Conservation (phyloP, 2,329 filamentous ascomycete genomes). For the Claviceps monticola region DNA sequence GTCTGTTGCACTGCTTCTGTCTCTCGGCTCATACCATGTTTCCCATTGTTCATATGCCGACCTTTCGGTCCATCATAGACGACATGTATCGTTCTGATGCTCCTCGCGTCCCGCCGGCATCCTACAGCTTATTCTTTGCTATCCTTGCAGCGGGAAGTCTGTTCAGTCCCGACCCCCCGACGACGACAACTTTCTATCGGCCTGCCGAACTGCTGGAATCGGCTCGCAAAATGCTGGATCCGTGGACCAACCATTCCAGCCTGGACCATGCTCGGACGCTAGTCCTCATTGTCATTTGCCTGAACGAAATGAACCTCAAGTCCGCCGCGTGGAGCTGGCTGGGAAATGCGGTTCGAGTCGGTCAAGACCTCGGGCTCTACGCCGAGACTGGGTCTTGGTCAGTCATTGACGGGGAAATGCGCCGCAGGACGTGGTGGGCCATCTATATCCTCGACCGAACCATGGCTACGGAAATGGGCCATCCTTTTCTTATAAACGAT, state of each 20-base stretch:
- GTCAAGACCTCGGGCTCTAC: conserved; percentile 74
- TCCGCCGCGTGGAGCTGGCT: conserved; percentile 80
- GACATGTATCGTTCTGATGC: conserved; percentile 58
- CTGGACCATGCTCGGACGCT: conserved; percentile 63
- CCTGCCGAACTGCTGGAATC: conserved; percentile 56
- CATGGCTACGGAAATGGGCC: conserved; percentile 65
- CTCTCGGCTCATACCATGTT: conserved; percentile 64
- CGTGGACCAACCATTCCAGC: conserved; percentile 66
- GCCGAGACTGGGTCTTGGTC: conserved; percentile 60
- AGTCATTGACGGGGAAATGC: conserved; percentile 70
- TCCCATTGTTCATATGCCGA: conserved; percentile 80
- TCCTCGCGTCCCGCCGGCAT: conserved; percentile 46
- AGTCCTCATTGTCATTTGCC: conserved; percentile 62
- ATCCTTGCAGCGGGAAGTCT: conserved; percentile 73
- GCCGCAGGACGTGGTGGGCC: conserved; percentile 84
- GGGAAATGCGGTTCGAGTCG: conserved; percentile 62
- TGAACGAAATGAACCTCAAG: conserved; percentile 76
- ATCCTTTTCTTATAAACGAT: conserved; percentile 73
- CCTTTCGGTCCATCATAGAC: conserved; percentile 63
- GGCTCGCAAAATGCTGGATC: conserved; percentile 56
- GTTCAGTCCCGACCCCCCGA: conserved; percentile 44
- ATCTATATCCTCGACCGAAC: conserved; percentile 81
- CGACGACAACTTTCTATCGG: conserved; percentile 36
- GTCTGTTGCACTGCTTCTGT: conserved; percentile 63
- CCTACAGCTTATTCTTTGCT: conserved; percentile 68